These are phyloP conservation scores for Hamamelis virginiana DNA, from an alignment of 164 flowering plant genomes.

Conservation along the genomic window DNA sequence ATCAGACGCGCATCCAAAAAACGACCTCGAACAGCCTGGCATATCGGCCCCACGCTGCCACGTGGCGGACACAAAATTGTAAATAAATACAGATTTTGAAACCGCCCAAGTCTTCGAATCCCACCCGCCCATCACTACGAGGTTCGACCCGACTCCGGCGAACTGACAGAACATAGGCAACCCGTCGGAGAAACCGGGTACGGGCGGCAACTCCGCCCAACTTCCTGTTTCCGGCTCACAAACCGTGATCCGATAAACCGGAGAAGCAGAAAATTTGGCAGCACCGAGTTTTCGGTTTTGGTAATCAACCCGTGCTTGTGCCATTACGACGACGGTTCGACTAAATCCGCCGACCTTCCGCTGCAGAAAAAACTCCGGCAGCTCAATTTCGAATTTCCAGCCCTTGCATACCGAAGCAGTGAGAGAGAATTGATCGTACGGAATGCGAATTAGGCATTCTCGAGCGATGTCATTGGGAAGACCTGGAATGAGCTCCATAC, in stretches of 20 bases:
- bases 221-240: constrained; percentile 44
- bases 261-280: constrained; percentile 15
- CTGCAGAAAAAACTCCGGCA: constrained; percentile 35
- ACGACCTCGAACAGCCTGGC: constrained; percentile 52
- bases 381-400: constrained; percentile 44
- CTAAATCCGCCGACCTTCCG: constrained; percentile 29
- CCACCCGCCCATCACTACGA: constrained; percentile 74
- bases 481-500: constrained; percentile 60
- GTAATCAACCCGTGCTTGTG: constrained; percentile 40
- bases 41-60: constrained; percentile 64
- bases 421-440: constrained; percentile 30
- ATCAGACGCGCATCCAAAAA: constrained; percentile 66
- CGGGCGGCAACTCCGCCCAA: constrained; percentile 50
- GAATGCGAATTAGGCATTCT: constrained; percentile 50
- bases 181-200: constrained; percentile 37
- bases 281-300: constrained; percentile 7
- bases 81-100: constrained; percentile 39
- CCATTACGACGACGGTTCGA: constrained; percentile 35
- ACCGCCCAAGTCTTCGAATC: constrained; percentile 49
- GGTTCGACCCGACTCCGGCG: constrained; percentile 45
- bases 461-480: constrained; percentile 62
- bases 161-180: constrained; percentile 61
- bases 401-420: constrained; percentile 32
- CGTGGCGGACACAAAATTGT: constrained; percentile 40
- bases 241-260: constrained; percentile 38